These are phyloP conservation scores for Leccinum imitatum DNA, from an alignment of 768 basidiomycete genomes.

Conservation along the genomic window DNA sequence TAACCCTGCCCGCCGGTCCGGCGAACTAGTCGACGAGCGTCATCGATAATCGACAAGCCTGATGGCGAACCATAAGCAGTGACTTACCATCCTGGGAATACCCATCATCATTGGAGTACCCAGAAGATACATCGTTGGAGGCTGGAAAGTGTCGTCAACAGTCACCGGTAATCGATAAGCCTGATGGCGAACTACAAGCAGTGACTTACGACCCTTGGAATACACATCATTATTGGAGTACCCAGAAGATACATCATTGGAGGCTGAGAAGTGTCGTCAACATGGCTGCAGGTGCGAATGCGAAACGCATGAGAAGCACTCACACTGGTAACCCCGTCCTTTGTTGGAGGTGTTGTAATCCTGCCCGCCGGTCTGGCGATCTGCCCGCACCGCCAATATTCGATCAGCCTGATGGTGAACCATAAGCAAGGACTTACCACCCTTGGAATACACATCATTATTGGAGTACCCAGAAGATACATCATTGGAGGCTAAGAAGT, in stretches of 20 bases:
- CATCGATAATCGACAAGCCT: constrained; percentile 10
- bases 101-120: neutral
- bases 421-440: constrained; percentile 7
- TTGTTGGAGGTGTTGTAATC: neutral
- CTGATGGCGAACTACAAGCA: neutral
- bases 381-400: neutral
- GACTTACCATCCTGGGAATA: constrained; percentile 1
- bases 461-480: neutral
- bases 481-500: constrained; percentile 31
- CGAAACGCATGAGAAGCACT: neutral
- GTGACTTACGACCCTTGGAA: constrained; percentile 1
- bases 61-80: neutral
- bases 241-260: neutral
- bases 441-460: neutral
- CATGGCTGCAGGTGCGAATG: neutral
- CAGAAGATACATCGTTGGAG: too few species aligned
- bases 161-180: constrained; percentile 11
- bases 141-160: too few species aligned
- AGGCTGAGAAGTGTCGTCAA: neutral
- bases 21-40: constrained; percentile 33
- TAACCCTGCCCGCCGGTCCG: constrained; percentile 67
- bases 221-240: neutral
- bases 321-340: constrained; percentile 17
- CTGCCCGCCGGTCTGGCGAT: constrained; percentile 11
- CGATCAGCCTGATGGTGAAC: neutral